Conservation (phyloP, 108 stramenopile species). For the Asterionellopsis glacialis region DNA sequence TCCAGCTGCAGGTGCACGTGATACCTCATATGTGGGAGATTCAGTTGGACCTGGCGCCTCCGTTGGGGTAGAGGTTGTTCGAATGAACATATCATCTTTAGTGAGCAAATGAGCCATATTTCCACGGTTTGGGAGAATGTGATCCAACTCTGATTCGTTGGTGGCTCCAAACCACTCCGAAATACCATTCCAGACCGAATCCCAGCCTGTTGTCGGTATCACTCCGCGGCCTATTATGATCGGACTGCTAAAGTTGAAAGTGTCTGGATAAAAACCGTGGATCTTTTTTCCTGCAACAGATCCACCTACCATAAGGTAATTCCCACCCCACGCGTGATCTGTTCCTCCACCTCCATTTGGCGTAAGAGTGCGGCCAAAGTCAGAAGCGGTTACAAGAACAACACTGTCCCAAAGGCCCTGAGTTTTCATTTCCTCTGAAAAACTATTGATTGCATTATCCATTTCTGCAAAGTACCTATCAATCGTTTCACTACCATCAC, state of each 20-base stretch:
- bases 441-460: conserved; percentile 35
- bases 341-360: conserved; percentile 62
- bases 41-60: too few relatives aligned
- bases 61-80: too few relatives aligned
- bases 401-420: conserved; percentile 47
- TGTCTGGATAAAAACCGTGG: conserved; percentile 41
- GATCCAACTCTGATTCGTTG: conserved; percentile 1
- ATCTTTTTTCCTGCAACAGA: conserved; percentile 37
- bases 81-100: too few relatives aligned
- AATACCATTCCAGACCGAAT: conserved; percentile 13
- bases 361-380: conserved; percentile 68
- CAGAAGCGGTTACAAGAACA: conserved; percentile 45
- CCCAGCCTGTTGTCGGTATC: conserved; percentile 40
- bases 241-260: conserved; percentile 20
- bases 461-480: conserved; percentile 25
- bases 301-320: conserved; percentile 38
- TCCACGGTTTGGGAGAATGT: conserved; percentile 3
- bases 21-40: too few relatives aligned
- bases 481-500: conserved; percentile 16
- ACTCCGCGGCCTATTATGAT: conserved; percentile 33
- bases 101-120: too few relatives aligned
- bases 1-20: too few relatives aligned
- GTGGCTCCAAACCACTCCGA: conserved; percentile 8
- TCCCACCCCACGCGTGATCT: conserved; percentile 73
- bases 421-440: conserved; percentile 43